Evolutionary conservation across 108 stramenopile species (phyloP).

Genomic region (Pseudonitzschia delicatissima): DNA sequence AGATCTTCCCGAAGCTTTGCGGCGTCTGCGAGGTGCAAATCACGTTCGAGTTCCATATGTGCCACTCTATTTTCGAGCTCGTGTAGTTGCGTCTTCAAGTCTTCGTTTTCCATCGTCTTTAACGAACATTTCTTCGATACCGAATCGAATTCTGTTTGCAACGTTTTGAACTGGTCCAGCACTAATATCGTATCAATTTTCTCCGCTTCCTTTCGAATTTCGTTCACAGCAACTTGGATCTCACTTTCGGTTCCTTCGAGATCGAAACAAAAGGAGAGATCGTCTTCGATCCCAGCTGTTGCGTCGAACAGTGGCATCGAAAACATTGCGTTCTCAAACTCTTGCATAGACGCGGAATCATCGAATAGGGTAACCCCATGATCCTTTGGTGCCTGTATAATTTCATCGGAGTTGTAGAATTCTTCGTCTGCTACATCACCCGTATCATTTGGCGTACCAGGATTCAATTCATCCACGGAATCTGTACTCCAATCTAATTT

Average conservation of each 20-base stretch:
- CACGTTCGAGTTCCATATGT: slow-evolving; percentile 35
- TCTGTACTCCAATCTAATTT: too few species aligned
- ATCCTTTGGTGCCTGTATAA: neutral
- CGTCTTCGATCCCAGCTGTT: neutral
- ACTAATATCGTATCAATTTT: slow-evolving; percentile 38
- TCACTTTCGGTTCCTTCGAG: slow-evolving; percentile 21
- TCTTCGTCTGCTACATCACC: neutral
- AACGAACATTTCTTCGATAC: slow-evolving; percentile 16
- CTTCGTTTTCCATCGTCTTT: slow-evolving; percentile 19
- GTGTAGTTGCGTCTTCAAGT: slow-evolving; percentile 14
- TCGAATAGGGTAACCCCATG: neutral
- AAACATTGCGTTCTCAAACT: neutral
- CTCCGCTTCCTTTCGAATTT: slow-evolving; percentile 41
- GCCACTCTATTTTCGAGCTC: slow-evolving; percentile 25
- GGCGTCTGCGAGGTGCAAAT: slow-evolving; percentile 40
- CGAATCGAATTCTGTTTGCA: slow-evolving; percentile 27
- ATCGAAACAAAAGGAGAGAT: slow-evolving; percentile 7
- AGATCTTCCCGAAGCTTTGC: slow-evolving; percentile 31
- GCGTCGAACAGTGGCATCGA: neutral
- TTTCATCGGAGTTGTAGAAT: too few species aligned
- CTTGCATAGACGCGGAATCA: neutral
- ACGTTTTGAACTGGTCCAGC: slow-evolving; percentile 36
- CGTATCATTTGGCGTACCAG: too few species aligned
- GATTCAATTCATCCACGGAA: too few species aligned
- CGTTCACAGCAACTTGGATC: slow-evolving; percentile 34